A percentile compares a stretch with the other conserved stretches of the same genome.
Evolutionary conservation across 169 alveolate genomes (phyloP).

Genomic region (Cryptosporidium bovis): DNA sequence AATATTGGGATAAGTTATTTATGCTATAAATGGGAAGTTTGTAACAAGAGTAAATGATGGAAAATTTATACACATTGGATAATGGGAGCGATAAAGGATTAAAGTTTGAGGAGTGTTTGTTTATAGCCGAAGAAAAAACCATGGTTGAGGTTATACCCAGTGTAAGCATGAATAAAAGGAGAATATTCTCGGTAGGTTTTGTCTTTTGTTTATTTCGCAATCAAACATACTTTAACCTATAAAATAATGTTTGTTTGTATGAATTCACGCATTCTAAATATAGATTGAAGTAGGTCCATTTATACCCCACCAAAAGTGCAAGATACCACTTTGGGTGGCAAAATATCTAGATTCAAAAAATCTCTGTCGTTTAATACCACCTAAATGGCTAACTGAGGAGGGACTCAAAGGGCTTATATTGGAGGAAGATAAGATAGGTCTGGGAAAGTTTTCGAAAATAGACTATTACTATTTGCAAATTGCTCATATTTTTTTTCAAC

Average conservation of each 20-base stretch:
- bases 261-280: too few relatives aligned
- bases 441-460: neutral
- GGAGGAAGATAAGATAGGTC: constrained; percentile 55
- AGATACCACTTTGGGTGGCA: constrained; percentile 65
- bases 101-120: constrained; percentile 52
- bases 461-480: constrained; percentile 40
- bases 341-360: constrained; percentile 46
- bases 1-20: too few relatives aligned
- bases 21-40: neutral
- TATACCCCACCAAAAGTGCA: constrained; percentile 53
- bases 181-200: constrained; percentile 66
- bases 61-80: neutral
- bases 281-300: constrained; percentile 71
- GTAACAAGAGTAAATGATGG: neutral
- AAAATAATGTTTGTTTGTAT: neutral
- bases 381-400: constrained; percentile 61
- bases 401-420: constrained; percentile 37
- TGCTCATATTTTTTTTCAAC: constrained; percentile 35
- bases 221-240: neutral
- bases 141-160: constrained; percentile 54
- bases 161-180: constrained; percentile 34
- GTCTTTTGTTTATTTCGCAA: neutral
- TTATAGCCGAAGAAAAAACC: constrained; percentile 54
- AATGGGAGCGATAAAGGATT: neutral
- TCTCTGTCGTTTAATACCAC: constrained; percentile 54